A percentile compares a stretch with the other conserved stretches of the same genome.
Conservation (phyloP, 129 eudicot species). For the Chrysanthemum seticuspe region DNA sequence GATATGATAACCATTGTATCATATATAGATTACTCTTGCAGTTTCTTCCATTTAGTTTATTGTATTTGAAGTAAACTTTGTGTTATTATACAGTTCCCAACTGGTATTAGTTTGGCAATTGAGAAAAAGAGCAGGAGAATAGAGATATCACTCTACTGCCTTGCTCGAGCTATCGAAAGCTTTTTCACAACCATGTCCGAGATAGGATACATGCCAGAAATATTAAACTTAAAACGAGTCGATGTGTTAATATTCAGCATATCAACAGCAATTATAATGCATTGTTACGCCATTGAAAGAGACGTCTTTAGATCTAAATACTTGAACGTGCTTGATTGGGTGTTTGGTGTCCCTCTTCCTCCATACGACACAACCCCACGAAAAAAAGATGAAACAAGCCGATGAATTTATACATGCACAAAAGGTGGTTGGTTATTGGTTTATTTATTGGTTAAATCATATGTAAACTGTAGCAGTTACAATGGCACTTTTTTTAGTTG, state of each 20-base stretch:
- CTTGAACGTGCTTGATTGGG: constrained; percentile 99
- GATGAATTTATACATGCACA: neutral
- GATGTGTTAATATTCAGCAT: constrained; percentile 89
- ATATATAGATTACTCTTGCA: neutral
- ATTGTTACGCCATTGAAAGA: constrained; percentile 94
- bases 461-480: constrained; percentile 3
- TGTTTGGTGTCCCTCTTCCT: constrained; percentile 95
- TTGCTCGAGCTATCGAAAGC: constrained; percentile 95
- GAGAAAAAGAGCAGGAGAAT: constrained; percentile 97
- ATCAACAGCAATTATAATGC: constrained; percentile 95
- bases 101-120: constrained; percentile 89
- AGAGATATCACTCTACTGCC: constrained; percentile 96
- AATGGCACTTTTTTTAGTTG: neutral
- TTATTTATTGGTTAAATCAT: neutral
- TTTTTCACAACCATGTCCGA: constrained; percentile 97
- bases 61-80: neutral
- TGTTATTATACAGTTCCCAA: constrained; percentile 65
- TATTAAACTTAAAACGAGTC: constrained; percentile 61
- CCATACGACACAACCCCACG: constrained; percentile 67
- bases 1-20: neutral
- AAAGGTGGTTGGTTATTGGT: neutral
- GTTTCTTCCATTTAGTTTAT: neutral
- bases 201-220: constrained; percentile 70
- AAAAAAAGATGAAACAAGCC: constrained; percentile 29
- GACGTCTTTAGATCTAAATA: constrained; percentile 95